Evolutionary conservation across 2,329 filamentous ascomycete genomes (phyloP).

Genomic region (Microsporum audouinii): DNA sequence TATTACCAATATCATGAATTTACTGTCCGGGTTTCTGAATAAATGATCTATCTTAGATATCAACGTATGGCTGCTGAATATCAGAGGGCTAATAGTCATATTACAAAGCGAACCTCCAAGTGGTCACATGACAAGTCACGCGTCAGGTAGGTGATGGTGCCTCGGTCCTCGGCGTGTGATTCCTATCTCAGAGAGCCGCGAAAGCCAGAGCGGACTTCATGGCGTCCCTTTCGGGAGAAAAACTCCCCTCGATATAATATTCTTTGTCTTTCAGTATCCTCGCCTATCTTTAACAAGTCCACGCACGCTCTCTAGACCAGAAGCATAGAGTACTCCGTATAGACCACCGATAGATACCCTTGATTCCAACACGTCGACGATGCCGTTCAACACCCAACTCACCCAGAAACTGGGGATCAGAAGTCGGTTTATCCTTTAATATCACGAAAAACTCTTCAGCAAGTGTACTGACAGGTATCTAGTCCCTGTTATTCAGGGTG

Average conservation of each 20-base stretch:
- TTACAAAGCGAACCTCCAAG: too few species aligned
- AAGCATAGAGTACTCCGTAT: neutral
- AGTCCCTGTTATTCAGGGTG: slow-evolving; percentile 42
- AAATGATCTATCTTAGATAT: neutral
- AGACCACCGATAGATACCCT: neutral
- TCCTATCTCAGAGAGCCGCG: neutral
- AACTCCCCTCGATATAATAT: neutral
- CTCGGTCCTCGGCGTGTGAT: slow-evolving; percentile 10
- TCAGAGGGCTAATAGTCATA: too few species aligned
- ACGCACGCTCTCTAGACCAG: neutral
- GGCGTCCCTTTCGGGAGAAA: neutral
- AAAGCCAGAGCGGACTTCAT: neutral
- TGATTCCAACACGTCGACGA: slow-evolving; percentile 21
- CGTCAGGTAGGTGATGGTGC: neutral
- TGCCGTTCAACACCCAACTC: slow-evolving; percentile 55
- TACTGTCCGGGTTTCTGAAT: neutral
- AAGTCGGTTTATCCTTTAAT: slow-evolving; percentile 21
- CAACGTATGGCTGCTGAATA: too few species aligned
- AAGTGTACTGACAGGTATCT: neutral
- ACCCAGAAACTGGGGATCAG: slow-evolving; percentile 48
- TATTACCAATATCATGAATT: neutral
- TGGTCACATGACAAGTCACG: slow-evolving; percentile 2
- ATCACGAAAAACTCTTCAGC: neutral
- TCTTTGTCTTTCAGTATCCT: neutral
- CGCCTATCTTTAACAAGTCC: neutral